Base-by-base conservation (phyloP, 106 monocot species). In the Dendrobium catenatum region DNA sequence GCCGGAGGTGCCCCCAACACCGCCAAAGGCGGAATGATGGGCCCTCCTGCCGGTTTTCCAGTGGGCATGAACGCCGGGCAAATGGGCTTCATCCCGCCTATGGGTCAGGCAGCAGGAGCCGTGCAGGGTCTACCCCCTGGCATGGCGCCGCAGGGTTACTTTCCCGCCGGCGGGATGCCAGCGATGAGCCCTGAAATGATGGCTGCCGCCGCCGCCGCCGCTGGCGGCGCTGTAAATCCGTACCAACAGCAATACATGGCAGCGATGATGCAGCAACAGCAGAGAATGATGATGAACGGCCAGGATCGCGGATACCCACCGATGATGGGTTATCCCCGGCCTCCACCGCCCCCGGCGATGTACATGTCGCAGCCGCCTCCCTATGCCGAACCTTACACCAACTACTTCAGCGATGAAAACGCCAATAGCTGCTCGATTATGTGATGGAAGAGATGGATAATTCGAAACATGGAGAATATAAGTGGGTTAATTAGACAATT, bases 371-470 rank as follows among this genome's bases (percentile, higher is more conserved):
- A 78, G 54, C 81, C 76, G 26, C 83, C 79, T 68, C 73, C 81
- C 0, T 81, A 80, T 8, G 70, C 76, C 0, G 89, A 89, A 47
- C 85, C 84, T 0, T 90, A 87, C 75, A 77, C 89, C 20, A 80
- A 85, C 83, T 68, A 83, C 22, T 90, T 90, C 79, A 90, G 90
- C 55, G 90, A 90, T 81, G 90, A 90, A 64, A 87, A 90, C 78
- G 64, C 90, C 24, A 90, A 85, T 44, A 90, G 90, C 83, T 90
- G 90, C 87, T 90, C 90, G 15, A 78, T 90, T 26, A 90, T 90
- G 90, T 90, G 90, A 90, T 24, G 46, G 24, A 76, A 51, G 20
- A 49, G 51, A 27, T 48, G 49, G 70, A n/a, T 51, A 76, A 76
- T 76, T 49, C 27, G 76, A 76, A 76, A 76, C 9, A 49, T 47